Conservation (phyloP, 371 early-diverging fungal species). For the Mucor indicus region DNA sequence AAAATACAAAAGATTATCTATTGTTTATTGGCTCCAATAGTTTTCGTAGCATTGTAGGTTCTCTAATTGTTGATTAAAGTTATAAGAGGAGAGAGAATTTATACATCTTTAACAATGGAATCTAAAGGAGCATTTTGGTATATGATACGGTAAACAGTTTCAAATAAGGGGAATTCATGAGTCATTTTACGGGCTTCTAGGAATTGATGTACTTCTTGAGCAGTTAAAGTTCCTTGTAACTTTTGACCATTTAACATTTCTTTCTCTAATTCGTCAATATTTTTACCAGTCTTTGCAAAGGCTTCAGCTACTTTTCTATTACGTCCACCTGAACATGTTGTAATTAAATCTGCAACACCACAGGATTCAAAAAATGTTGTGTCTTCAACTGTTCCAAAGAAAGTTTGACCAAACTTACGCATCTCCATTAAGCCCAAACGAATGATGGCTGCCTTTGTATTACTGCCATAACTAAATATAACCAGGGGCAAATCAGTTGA, state of each 20-base stretch:
- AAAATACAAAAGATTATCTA: no score
- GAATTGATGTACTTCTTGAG: slow-evolving; percentile 85
- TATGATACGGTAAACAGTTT: slow-evolving; percentile 84
- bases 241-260: slow-evolving; percentile 95
- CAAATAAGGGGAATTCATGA: slow-evolving; percentile 81
- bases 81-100: no score
- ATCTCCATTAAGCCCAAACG: slow-evolving; percentile 96
- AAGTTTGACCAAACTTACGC: slow-evolving; percentile 85
- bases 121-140: slow-evolving; percentile 64
- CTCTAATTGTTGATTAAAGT: no score
- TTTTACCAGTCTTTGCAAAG: slow-evolving; percentile 79
- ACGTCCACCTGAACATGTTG: slow-evolving; percentile 93
- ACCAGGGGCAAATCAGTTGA: no score
- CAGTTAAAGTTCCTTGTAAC: slow-evolving; percentile 95
- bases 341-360: slow-evolving; percentile 88
- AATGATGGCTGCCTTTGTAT: slow-evolving; percentile 97
- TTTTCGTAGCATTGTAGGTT: no score
- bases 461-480: slow-evolving; percentile 68
- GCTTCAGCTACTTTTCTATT: slow-evolving; percentile 92
- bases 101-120: slow-evolving; percentile 59
- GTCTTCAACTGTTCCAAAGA: slow-evolving; percentile 70
- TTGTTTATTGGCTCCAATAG: no score
- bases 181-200: slow-evolving; percentile 60
- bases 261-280: slow-evolving; percentile 82
- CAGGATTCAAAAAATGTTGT: slow-evolving; percentile 96